Evolutionary conservation across 305 asterid species (phyloP).

Genomic region (Galium porrigens): DNA sequence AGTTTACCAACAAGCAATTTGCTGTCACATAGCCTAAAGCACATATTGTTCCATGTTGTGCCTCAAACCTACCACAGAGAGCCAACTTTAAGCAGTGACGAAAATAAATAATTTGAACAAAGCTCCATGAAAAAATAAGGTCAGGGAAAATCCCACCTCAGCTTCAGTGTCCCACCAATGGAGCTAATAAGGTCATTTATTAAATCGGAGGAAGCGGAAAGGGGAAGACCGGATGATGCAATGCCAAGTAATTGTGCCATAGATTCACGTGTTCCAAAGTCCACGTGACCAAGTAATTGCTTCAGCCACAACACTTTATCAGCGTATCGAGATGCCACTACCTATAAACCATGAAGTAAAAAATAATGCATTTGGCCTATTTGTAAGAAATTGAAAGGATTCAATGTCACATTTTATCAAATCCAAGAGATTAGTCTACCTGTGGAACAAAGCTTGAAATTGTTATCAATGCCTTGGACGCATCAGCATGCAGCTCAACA

Average conservation of each 20-base stretch:
- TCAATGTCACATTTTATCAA: background rate
- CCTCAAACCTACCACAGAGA: constrained; percentile 50
- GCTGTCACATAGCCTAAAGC: constrained; percentile 86
- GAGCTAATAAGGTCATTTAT: constrained; percentile 49
- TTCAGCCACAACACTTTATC: constrained; percentile 69
- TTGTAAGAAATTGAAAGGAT: background rate
- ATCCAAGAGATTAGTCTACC: constrained; percentile 30
- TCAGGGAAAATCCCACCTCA: constrained; percentile 40
- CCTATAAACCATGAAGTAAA: constrained; percentile 33
- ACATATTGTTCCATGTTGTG: constrained; percentile 67
- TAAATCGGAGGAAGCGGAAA: constrained; percentile 51
- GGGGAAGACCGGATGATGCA: constrained; percentile 62
- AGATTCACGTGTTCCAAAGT: constrained; percentile 84
- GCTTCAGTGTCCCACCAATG: constrained; percentile 46
- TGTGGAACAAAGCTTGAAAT: constrained; percentile 65
- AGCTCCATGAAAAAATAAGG: background rate
- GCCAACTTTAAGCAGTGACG: constrained; percentile 1
- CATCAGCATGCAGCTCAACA: constrained; percentile 76
- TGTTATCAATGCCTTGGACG: constrained; percentile 79
- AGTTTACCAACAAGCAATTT: constrained; percentile 50
- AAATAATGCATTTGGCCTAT: background rate
- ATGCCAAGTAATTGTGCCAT: constrained; percentile 81
- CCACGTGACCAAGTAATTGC: constrained; percentile 63
- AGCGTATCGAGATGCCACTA: constrained; percentile 66
- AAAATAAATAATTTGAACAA: constrained; percentile 1